Evolutionary conservation across 176 grass and related monocot species (phyloP), one percentile per base, ranked within the genome.

Genomic region (Otatea glauca): DNA sequence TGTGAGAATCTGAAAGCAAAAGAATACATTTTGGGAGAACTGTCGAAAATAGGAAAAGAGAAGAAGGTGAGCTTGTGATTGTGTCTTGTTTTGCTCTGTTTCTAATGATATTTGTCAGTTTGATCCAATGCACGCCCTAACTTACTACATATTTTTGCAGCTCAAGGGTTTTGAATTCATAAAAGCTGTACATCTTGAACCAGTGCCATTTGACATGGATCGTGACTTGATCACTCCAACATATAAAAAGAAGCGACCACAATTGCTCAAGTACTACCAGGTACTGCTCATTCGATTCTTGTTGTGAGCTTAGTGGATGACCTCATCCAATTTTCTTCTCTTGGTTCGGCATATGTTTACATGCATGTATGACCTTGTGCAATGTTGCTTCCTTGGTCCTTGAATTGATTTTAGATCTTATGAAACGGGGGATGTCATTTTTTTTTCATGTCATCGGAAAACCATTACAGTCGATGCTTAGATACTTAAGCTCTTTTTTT

Each of bases 121-220:
- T 37, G 8, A 9, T 84, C 32, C 49, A 37, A 17, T 53, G 68
- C 49, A 63, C 56, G 8, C 45, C 16, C 47, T 86, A 39, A 85
- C 37, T 72, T 12, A 51, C 2, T 69, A 67, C 34, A 54, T 85
- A 41, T 88, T 80, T 82, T 44, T 83, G 82, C 92, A 97, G 94
- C 88, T 97, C 45, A 97, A 93, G 90, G 94, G 94, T 67, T 97
- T 97, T 92, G 91, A 97, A 74, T 81, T 97, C 48, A 75, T 97
- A 66, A 97, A 86, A 74, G 87, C 90, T 69, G 50, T 94, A 76
- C 89, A 92, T 73, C 91, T 97, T 44, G 94, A 97, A 49, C 87
- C 94, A n/a, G 74, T 84, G 24, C 87, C 87, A 4, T 97, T 97
- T 88, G 94, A 94, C 72, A 91, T 92, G 83, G 94, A 97, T 5